These are phyloP conservation scores for Cyberlindnera xylosilytica DNA, from an alignment of 805 yeast species.

Conservation along the genomic window DNA sequence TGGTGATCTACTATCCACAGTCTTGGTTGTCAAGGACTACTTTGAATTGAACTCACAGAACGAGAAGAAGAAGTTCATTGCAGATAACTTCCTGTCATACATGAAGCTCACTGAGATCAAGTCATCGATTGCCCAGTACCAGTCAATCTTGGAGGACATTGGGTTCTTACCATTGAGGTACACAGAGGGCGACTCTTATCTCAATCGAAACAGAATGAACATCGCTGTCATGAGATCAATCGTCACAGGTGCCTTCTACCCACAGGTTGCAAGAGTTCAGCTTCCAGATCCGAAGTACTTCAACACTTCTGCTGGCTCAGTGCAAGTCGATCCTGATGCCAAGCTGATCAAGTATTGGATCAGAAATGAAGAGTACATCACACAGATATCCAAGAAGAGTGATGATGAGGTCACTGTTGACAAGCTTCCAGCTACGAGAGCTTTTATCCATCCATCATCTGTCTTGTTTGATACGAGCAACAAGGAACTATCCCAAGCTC, in stretches of 20 bases:
- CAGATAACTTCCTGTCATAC: conserved; percentile 58
- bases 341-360: conserved; percentile 69
- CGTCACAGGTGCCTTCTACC: conserved; percentile 78
- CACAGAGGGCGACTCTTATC: conserved; percentile 26
- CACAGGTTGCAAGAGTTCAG: conserved; percentile 77
- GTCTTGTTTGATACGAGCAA: conserved; percentile 54
- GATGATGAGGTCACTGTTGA: conserved; percentile 19
- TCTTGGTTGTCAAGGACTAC: conserved; percentile 58
- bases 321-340: conserved; percentile 85
- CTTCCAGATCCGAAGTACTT: conserved; percentile 77
- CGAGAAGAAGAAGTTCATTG: conserved; percentile 43
- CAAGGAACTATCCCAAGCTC: conserved; percentile 26
- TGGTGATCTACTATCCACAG: conserved; percentile 77
- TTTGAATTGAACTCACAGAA: conserved; percentile 24
- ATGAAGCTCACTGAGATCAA: conserved; percentile 66
- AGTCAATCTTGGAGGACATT: conserved; percentile 68
- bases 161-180: conserved; percentile 68
- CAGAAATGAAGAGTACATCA: conserved; percentile 51
- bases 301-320: conserved; percentile 70
- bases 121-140: conserved; percentile 67
- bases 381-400: conserved; percentile 11
- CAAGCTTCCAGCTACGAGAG: conserved; percentile 58
- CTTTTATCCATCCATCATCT: conserved; percentile 87
- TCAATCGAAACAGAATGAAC: conserved; percentile 53
- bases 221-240: conserved; percentile 57